phyloP scores from a whole-genome alignment of 2,329 filamentous ascomycete species.

The Didymella pomorum region DNA sequence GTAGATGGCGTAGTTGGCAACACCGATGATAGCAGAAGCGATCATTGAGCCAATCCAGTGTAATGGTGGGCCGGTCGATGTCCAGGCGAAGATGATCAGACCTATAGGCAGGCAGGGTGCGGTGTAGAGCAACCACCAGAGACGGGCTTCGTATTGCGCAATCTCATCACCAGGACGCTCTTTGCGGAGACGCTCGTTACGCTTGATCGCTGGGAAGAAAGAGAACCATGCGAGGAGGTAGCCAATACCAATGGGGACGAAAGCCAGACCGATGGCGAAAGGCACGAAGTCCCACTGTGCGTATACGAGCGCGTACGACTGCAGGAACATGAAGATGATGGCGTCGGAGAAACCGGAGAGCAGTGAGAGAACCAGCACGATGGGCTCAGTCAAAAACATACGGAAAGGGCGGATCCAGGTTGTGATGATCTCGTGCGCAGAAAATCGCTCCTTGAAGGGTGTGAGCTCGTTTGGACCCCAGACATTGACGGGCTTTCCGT shows the following conservation, averaged over 20 bases:
- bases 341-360: slow-evolving; percentile 79
- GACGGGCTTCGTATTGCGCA: slow-evolving; percentile 59
- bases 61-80: slow-evolving; percentile 67
- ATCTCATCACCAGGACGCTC: slow-evolving; percentile 41
- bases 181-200: slow-evolving; percentile 46
- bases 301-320: slow-evolving; percentile 74
- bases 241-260: slow-evolving; percentile 66
- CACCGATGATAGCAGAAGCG: slow-evolving; percentile 72
- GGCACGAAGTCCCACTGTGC: slow-evolving; percentile 70
- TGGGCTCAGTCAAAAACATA: slow-evolving; percentile 79
- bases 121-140: slow-evolving; percentile 71
- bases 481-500: slow-evolving; percentile 66
- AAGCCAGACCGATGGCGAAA: slow-evolving; percentile 66
- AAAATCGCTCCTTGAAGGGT: slow-evolving; percentile 48
- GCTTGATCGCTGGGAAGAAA: slow-evolving; percentile 63
- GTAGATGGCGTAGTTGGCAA: slow-evolving; percentile 76
- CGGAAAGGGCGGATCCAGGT: slow-evolving; percentile 70
- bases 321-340: slow-evolving; percentile 80
- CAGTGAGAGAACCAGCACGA: slow-evolving; percentile 74
- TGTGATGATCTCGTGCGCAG: slow-evolving; percentile 52
- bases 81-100: slow-evolving; percentile 76
- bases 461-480: slow-evolving; percentile 77
- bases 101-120: slow-evolving; percentile 71
- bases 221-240: slow-evolving; percentile 70
- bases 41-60: slow-evolving; percentile 76